Conservation (phyloP, 352 stramenopile species). For the Ophiocytium majus region DNA sequence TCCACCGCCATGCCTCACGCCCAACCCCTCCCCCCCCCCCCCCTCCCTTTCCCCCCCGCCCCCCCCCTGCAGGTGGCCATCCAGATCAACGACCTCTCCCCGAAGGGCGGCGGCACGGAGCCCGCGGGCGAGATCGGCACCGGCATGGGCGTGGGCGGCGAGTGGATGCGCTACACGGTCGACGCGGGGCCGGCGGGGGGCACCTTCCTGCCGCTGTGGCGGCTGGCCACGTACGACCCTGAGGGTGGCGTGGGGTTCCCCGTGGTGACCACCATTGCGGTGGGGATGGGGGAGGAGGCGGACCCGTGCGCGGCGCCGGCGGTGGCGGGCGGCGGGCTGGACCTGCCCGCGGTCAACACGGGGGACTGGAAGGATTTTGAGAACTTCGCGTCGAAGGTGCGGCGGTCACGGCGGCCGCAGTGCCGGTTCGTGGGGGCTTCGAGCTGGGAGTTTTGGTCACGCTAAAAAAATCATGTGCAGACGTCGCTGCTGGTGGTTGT, state of each 20-base stretch:
- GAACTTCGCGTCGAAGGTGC: background rate
- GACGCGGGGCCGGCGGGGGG: background rate
- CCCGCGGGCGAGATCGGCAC: background rate
- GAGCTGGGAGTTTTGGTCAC: no score
- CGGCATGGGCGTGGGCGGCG: background rate
- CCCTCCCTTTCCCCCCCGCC: no score
- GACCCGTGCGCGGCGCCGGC: background rate
- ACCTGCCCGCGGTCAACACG: background rate
- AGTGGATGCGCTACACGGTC: constrained; percentile 1
- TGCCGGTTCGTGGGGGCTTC: no score
- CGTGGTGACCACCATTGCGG: background rate
- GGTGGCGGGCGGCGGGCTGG: background rate
- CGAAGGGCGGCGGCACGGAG: background rate
- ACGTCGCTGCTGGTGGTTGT: no score
- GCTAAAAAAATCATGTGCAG: no score
- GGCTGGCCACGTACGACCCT: background rate
- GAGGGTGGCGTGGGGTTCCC: background rate
- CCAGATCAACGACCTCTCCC: background rate
- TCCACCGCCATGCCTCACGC: no score
- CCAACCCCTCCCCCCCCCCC: no score
- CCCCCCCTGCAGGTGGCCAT: background rate
- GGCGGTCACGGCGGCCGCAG: no score
- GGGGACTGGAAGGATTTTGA: background rate
- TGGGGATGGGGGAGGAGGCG: background rate
- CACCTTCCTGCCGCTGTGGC: background rate